phyloP scores from a whole-genome alignment of 2,329 filamentous ascomycete genomes.

The Gnomoniopsis smithogilvyi region DNA sequence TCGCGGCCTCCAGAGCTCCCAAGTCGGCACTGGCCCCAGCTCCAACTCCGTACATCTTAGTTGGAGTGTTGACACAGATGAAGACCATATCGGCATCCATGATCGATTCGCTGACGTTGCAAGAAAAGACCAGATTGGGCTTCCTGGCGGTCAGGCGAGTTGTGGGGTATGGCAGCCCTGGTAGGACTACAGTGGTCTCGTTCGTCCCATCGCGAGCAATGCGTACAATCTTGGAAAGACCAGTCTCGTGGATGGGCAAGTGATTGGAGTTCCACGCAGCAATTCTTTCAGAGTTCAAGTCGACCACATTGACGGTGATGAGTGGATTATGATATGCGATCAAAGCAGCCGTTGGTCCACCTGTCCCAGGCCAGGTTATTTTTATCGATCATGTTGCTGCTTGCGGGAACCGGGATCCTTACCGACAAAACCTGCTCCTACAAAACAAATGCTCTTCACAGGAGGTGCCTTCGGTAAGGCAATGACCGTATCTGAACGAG shows the following conservation, averaged over 20 bases:
- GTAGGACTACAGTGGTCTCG: slow-evolving; percentile 22
- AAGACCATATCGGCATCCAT: slow-evolving; percentile 56
- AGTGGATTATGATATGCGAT: slow-evolving; percentile 57
- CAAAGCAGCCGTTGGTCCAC: slow-evolving; percentile 58
- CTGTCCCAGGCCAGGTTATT: slow-evolving; percentile 27
- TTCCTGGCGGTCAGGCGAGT: slow-evolving; percentile 31
- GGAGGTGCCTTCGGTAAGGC: not conserved
- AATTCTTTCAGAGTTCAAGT: slow-evolving; percentile 52
- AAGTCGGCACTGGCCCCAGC: slow-evolving; percentile 56
- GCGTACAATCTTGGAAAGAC: slow-evolving; percentile 50
- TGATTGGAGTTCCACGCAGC: slow-evolving; percentile 54
- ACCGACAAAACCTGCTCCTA: slow-evolving; percentile 61
- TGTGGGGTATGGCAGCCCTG: slow-evolving; percentile 15
- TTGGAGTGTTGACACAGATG: slow-evolving; percentile 63
- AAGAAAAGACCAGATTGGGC: slow-evolving; percentile 58
- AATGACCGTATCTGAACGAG: slow-evolving; percentile 4
- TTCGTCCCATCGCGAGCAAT: slow-evolving; percentile 38
- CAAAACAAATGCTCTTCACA: slow-evolving; percentile 46
- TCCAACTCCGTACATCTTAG: slow-evolving; percentile 54
- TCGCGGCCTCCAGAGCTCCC: slow-evolving; percentile 52
- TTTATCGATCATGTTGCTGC: not conserved
- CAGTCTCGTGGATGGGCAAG: slow-evolving; percentile 59
- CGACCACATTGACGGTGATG: slow-evolving; percentile 57
- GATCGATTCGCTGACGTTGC: slow-evolving; percentile 47
- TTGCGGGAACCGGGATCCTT: slow-evolving; percentile 21